Percentiles rank a stretch among this genome's conserved stretches.
phyloP scores from a whole-genome alignment of 2,329 filamentous ascomycete species.

The Talaromyces funiculosus region DNA sequence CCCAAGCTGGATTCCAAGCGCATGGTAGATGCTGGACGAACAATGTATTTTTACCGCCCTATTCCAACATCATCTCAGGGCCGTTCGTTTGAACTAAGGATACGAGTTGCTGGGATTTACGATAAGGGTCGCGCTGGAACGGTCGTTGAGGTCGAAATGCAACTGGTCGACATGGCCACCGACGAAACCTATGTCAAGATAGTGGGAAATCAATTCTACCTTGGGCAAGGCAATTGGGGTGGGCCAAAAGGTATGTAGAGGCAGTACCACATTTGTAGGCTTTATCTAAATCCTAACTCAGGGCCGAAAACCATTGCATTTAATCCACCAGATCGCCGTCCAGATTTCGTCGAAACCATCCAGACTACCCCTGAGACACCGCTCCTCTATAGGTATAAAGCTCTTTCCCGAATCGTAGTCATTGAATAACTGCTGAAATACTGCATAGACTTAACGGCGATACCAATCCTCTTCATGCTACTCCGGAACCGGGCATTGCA shows the following conservation, averaged over 20 bases:
- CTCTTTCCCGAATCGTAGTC: neutral
- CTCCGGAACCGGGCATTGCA: conserved; percentile 37
- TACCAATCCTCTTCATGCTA: conserved; percentile 46
- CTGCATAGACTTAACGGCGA: conserved; percentile 39
- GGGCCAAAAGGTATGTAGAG: conserved; percentile 30
- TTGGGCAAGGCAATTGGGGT: conserved; percentile 44
- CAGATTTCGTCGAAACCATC: conserved; percentile 36
- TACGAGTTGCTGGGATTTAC: conserved; percentile 41
- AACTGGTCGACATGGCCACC: conserved; percentile 37
- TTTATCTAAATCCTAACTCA: neutral
- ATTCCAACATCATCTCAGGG: conserved; percentile 35
- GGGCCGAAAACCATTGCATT: conserved; percentile 30
- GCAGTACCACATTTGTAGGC: neutral
- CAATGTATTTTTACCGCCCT: conserved; percentile 34
- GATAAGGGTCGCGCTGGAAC: conserved; percentile 41
- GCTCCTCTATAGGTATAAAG: conserved; percentile 33
- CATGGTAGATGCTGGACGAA: conserved; percentile 40
- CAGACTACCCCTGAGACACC: conserved; percentile 37
- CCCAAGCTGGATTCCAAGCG: conserved; percentile 39
- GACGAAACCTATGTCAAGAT: conserved; percentile 36
- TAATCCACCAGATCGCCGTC: conserved; percentile 28
- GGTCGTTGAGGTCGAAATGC: conserved; percentile 39
- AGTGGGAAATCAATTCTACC: conserved; percentile 39
- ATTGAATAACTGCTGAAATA: conserved; percentile 1
- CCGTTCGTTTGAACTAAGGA: conserved; percentile 36